Conservation (phyloP, 2,329 filamentous ascomycete species). For the Aspergillus ibericus region DNA sequence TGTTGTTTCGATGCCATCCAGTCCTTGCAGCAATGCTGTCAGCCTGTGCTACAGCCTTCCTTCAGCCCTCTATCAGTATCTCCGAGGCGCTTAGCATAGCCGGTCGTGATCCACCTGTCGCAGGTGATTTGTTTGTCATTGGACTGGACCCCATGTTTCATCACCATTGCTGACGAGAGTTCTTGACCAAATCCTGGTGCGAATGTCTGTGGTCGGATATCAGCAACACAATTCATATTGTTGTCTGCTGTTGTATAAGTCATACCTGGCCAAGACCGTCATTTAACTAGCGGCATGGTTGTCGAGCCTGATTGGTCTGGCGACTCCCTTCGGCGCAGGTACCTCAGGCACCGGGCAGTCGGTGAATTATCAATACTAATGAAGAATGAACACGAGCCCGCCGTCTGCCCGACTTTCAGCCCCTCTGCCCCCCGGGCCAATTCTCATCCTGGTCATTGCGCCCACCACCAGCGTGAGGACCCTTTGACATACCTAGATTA, state of each 20-base stretch:
- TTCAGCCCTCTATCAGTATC: neutral
- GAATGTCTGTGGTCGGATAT: neutral
- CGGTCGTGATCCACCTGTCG: too few species aligned
- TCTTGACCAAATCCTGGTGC: neutral
- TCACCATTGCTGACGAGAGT: too few species aligned
- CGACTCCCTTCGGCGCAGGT: neutral
- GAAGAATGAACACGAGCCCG: neutral
- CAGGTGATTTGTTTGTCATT: too few species aligned
- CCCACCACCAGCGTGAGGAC: neutral
- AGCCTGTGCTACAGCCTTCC: neutral
- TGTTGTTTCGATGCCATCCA: neutral
- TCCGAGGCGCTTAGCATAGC: neutral
- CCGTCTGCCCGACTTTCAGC: neutral
- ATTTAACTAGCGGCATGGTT: neutral
- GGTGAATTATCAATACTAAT: neutral
- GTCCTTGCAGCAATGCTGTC: neutral
- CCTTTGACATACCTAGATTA: neutral
- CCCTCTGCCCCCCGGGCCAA: constrained; percentile 2
- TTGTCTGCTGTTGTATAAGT: neutral
- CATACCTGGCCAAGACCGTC: neutral
- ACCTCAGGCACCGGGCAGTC: neutral
- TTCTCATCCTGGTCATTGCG: neutral
- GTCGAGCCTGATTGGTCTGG: neutral
- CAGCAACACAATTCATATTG: neutral
- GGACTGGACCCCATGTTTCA: too few species aligned